phyloP scores from a whole-genome alignment of 2,329 filamentous ascomycete species.

The Trichoderma endophyticum region DNA sequence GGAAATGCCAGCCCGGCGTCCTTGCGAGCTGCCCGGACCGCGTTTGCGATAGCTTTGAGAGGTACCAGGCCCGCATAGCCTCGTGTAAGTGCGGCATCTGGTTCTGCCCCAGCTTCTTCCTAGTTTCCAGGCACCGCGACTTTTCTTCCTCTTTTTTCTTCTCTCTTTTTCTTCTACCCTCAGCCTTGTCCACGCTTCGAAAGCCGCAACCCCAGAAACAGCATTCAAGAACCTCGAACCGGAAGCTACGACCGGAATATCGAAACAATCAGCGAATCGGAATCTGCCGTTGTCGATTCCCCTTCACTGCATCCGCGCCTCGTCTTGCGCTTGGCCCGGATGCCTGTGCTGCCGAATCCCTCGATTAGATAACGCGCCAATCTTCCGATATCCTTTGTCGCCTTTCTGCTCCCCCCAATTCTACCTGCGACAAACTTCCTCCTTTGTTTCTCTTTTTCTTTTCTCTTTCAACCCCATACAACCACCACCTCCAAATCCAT shows the following conservation, averaged over 20 bases:
- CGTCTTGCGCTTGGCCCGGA: conserved; percentile 1
- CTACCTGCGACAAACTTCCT: neutral
- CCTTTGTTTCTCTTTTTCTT: neutral
- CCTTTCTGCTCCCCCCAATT: neutral
- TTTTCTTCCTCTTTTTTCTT: neutral
- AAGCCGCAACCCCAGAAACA: neutral
- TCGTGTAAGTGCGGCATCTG: conserved; percentile 32
- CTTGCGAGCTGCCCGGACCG: conserved; percentile 13
- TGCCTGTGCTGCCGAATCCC: conserved; percentile 14
- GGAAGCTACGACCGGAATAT: neutral
- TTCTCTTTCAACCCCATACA: neutral
- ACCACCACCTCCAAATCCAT: neutral
- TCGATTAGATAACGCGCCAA: conserved; percentile 14
- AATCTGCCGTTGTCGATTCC: neutral
- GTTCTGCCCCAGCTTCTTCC: neutral
- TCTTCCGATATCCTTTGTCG: neutral
- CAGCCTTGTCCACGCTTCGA: neutral
- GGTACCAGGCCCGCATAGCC: conserved; percentile 14
- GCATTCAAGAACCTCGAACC: neutral
- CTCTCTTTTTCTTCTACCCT: neutral
- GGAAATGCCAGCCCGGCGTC: conserved; percentile 7
- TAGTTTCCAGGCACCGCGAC: neutral
- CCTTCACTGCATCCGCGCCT: neutral
- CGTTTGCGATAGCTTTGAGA: conserved; percentile 15
- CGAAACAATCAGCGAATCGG: neutral